Conservation (phyloP, 2,329 filamentous ascomycete genomes). For the Trichoderma asperellum region DNA sequence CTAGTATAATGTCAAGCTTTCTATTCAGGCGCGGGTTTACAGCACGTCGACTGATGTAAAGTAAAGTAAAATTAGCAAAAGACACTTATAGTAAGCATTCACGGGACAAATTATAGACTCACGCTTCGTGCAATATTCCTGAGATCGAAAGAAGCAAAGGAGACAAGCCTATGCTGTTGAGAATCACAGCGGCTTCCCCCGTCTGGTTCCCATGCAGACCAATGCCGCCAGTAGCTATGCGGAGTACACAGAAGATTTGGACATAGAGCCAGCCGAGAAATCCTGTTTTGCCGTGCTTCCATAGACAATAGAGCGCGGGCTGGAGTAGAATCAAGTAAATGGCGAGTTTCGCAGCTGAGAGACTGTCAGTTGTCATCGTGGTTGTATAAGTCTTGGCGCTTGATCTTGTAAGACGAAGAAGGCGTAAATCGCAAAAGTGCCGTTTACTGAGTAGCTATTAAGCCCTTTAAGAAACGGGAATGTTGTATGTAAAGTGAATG, state of each 20-base stretch:
- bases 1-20: conserved; percentile 8
- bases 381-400: neutral
- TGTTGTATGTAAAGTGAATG: too few species aligned
- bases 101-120: neutral
- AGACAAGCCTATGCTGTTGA: conserved; percentile 13
- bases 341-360: conserved; percentile 12
- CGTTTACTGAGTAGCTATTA: too few species aligned
- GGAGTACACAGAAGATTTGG: conserved; percentile 10
- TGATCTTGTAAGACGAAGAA: neutral
- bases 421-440: neutral
- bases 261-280: conserved; percentile 7
- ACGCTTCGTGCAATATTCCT: conserved; percentile 10
- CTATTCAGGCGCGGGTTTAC: conserved; percentile 7
- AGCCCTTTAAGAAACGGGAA: neutral
- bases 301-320: neutral
- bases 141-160: conserved; percentile 9
- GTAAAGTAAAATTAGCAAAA: neutral
- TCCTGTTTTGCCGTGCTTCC: conserved; percentile 7
- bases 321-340: conserved; percentile 11
- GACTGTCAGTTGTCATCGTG: conserved; percentile 7
- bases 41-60: neutral
- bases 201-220: conserved; percentile 9
- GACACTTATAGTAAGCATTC: neutral
- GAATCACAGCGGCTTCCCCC: neutral
- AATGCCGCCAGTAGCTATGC: conserved; percentile 13